Base-by-base conservation (phyloP, 495 filamentous ascomycete genomes). In the Podospora pseudopauciseta region DNA sequence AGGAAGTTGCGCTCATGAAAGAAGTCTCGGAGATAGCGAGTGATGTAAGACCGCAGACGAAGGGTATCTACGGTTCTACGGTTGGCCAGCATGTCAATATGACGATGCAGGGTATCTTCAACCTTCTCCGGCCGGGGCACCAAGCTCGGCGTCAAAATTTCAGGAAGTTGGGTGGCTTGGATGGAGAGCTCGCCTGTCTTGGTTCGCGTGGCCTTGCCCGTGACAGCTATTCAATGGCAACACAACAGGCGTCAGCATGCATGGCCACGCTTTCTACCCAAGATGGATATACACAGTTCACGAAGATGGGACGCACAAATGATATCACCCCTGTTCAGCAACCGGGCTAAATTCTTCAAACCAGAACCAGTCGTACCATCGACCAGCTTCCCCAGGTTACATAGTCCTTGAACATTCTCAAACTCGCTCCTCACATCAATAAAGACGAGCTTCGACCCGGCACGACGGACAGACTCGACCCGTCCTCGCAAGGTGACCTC, bases 81-180 rank as follows among this genome's bases (percentile, higher is more conserved):
- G 75, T 94, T 90, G 30, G 92, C 86, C 20, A 97, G 84, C 72
- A 96, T 85, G 78, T 97, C 91, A 19, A 95, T 83, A 82, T 97
- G 94, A 53, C 84, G 91, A 82, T 82, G 86, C 71, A 85, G 87
- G 68, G 86, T 81, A 63, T 92, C 86, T 18, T 81, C 76, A 5
- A 93, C 78, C 55, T 83, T 81, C 27, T 85, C 79, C 2, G 95
- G 95, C 18, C 96, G 76, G 68, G 87, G 87, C 68, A 93, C 90
- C 19, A 96, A 77, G 73, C 88, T 89, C 2, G 93, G 93, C 28
- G 91, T 86, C 20, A 98, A 81, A 2, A 97, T 78, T 64, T 81
- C 74, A 28, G 94, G 93, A 32, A 92, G 70, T 54, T 86, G 77
- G 5, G 81, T 88, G 2, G 88, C 90, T 61, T 85, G 78, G 55